These are phyloP conservation scores for Camelina sativa DNA, from an alignment of 345 rosid genomes.

Conservation along the genomic window DNA sequence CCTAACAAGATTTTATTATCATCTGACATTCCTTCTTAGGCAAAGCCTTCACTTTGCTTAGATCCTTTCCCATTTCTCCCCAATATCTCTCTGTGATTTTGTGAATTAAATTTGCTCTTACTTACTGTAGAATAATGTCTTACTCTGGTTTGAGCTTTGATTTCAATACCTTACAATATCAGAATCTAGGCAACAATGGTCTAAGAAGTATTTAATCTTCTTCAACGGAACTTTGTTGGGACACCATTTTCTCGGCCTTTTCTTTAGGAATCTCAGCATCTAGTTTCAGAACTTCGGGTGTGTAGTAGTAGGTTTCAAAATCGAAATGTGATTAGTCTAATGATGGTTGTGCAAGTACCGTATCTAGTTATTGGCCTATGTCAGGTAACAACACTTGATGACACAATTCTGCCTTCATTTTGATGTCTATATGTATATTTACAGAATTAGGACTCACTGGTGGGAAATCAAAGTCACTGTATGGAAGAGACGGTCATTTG, in stretches of 20 bases:
- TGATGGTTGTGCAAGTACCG: constrained; percentile 25
- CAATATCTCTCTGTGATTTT: constrained; percentile 14
- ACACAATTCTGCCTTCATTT: constrained; percentile 34
- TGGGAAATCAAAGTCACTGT: constrained; percentile 88
- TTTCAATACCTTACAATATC: constrained; percentile 10
- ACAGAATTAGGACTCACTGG: constrained; percentile 82
- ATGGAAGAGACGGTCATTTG: constrained; percentile 93
- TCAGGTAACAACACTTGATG: constrained; percentile 23
- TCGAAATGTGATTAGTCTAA: constrained; percentile 31
- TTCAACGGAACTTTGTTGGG: constrained; percentile 10
- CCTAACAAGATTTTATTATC: constrained; percentile 19
- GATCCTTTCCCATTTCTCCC: constrained; percentile 14
- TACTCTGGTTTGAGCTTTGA: constrained; percentile 26
- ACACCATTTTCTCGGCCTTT: constrained; percentile 18
- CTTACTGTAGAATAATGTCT: background rate
- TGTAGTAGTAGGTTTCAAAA: constrained; percentile 25
- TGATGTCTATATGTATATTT: constrained; percentile 41
- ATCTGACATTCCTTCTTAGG: constrained; percentile 13
- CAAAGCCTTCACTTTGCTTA: constrained; percentile 27
- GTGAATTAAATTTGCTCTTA: background rate
- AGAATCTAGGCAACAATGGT: constrained; percentile 23
- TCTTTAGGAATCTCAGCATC: constrained; percentile 12
- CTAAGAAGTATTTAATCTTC: constrained; percentile 27
- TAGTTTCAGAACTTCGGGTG: constrained; percentile 25
- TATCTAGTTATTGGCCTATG: constrained; percentile 28